Percentiles rank a stretch among this genome's conserved stretches.
phyloP scores from a whole-genome alignment of 306 rosid species.

The Acacia melanoxylon region DNA sequence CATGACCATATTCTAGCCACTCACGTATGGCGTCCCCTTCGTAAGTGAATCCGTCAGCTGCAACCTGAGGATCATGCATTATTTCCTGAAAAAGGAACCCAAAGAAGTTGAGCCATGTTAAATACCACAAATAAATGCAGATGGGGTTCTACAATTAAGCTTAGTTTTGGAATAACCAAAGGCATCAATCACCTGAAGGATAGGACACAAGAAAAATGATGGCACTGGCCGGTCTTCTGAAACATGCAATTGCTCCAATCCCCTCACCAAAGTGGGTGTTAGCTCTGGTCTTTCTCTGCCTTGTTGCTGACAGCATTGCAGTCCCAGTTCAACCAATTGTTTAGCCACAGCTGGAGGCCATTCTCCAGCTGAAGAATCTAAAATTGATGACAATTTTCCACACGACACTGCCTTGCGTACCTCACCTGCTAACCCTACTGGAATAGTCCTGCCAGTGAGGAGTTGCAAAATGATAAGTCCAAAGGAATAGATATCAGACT shows the following conservation, averaged over 20 bases:
- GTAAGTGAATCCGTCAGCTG: constrained; percentile 88
- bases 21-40: constrained; percentile 88
- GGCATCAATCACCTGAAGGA: constrained; percentile 52
- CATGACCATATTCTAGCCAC: constrained; percentile 74
- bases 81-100: constrained; percentile 68
- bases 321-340: constrained; percentile 64
- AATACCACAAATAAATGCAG: not conserved
- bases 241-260: constrained; percentile 64
- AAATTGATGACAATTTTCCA: constrained; percentile 53
- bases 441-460: constrained; percentile 61
- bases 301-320: constrained; percentile 74
- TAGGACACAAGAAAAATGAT: constrained; percentile 81
- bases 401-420: constrained; percentile 61
- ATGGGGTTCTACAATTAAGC: constrained; percentile 2
- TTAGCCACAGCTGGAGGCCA: constrained; percentile 66
- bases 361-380: constrained; percentile 77
- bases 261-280: constrained; percentile 77
- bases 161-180: not conserved
- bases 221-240: constrained; percentile 78
- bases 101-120: constrained; percentile 23
- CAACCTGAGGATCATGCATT: constrained; percentile 90
- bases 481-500: constrained; percentile 80
- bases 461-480: constrained; percentile 84
- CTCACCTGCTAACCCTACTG: constrained; percentile 58
- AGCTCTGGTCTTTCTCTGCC: constrained; percentile 73